These are phyloP conservation scores for Yamadazyma philogaea DNA, from an alignment of 805 yeast species.

Conservation along the genomic window DNA sequence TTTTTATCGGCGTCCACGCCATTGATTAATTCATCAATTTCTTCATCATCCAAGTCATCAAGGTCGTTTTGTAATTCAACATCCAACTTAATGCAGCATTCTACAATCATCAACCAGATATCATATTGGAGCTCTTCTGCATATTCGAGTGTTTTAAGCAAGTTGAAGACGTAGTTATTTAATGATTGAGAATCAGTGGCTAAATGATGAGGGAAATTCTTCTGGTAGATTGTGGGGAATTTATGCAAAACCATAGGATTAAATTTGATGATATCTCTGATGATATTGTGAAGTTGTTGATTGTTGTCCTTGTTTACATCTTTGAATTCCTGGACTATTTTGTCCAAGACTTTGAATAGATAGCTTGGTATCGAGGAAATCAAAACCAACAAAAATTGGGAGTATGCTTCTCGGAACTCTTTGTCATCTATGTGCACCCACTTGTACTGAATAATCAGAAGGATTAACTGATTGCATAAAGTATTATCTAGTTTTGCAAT, in stretches of 20 bases:
- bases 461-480: constrained; percentile 50
- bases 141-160: constrained; percentile 58
- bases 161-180: constrained; percentile 62
- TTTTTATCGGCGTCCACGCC: constrained; percentile 47
- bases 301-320: constrained; percentile 8
- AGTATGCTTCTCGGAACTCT: constrained; percentile 37
- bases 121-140: constrained; percentile 72
- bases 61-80: constrained; percentile 87
- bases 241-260: constrained; percentile 79
- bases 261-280: constrained; percentile 60
- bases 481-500: constrained; percentile 64
- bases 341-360: constrained; percentile 77
- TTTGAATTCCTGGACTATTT: constrained; percentile 62
- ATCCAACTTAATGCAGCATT: constrained; percentile 79
- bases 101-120: constrained; percentile 78
- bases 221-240: constrained; percentile 55
- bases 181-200: constrained; percentile 53
- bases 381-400: constrained; percentile 70
- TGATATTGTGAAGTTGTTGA: constrained; percentile 51
- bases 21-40: constrained; percentile 50
- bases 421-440: constrained; percentile 51
- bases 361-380: constrained; percentile 87
- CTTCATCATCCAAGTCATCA: constrained; percentile 75
- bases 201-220: constrained; percentile 73
- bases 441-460: constrained; percentile 57